Base-by-base conservation (phyloP, 768 basidiomycete genomes). In the Lactarius akahatsu region DNA sequence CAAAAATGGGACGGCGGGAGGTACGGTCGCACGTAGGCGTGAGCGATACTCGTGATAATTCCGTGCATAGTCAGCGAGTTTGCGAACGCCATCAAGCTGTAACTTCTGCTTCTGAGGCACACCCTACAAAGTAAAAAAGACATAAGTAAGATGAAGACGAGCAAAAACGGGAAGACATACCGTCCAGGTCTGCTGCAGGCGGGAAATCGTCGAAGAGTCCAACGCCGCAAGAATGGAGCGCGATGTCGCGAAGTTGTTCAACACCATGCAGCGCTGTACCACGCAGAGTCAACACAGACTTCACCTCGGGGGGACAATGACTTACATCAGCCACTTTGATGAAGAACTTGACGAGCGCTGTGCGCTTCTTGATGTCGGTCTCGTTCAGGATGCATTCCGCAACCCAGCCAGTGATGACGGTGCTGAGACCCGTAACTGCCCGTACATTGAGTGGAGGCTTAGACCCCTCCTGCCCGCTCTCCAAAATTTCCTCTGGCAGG, bases 1-100 rank as follows among this genome's bases (percentile, higher is more conserved):
- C 57, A 99, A 83, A 85, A 98, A 99, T 2, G 96, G 96, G 43
- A 99, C 86, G 28, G 94, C 94, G 9, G 96, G 95, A 15, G 94
- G 91, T 5, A 87, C 85, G n/a, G 90, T 94, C 71, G 90, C 92
- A 60, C 94, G 86, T 68, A 99, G 83, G 70, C 83, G 87, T 61
- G 86, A 84, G 67, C 97, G 91, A 76, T 99, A 99, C 77, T 96
- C 91, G 73, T 90, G 85, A 72, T 91, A 94, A 74, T 96, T 95
- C 64, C 92, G 84, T 57, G 90, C 85, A 74, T 97, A 94, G 75
- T 98, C 96, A 16, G 96, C 93, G 40, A 98, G 80, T 69, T 88
- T 88, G 70, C 95, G 85, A 62, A 98, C 79, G 0, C 83, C 76
- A 60, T 97, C 94, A 47, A 98, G 79, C 66, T 91, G 86, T 15